Evolutionary conservation across 2,329 filamentous ascomycete genomes (phyloP), one percentile per base, ranked within the genome.

Genomic region (Aureobasidium sp.): DNA sequence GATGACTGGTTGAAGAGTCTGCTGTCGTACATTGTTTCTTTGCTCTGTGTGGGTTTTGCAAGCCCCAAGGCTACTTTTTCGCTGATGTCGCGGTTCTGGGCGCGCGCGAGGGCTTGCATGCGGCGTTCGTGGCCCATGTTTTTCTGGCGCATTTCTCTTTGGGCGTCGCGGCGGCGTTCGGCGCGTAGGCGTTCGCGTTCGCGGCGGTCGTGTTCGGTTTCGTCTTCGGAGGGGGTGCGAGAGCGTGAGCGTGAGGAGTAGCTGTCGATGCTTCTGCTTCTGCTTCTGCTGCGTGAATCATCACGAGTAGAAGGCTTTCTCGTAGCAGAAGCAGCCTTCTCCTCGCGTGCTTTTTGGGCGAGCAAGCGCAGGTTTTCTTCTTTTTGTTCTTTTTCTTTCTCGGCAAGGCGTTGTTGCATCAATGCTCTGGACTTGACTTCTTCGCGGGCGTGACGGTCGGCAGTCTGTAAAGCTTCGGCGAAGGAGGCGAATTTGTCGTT

Each of bases 401-500:
- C 94, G 3, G 94, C 91, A 61, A 99, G 78, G 61, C 92, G 85
- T 76, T 97, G 94, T 72, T 99, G 94, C 93, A 99, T 97, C 66
- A 90, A 80, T 8, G 91, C 87, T 67, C 94, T 85, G 73, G 96
- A 89, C 70, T 93, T 88, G 61, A 99, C 93, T 74, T 99, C 94
- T 71, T 99, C 94, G 70, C 94, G 85, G 8, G 94, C 94, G 73
- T 97, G 94, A 51, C 93, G 82, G 72, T 99, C 94, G 1, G 94
- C 94, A 66, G 94, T 95, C 74, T 94, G 95, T 41, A 99, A 78
- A 0, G 93, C 91, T 76, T 99, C 94, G 0, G 91, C 89, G 72
- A 99, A 95, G 69, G 96, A 91, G 2, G 93, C 93, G 72, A 99
- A 97, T 73, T 97, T 97, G 79, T 99, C 94, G 76, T 96, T 97